Base-by-base conservation (phyloP, 176 grass and related monocot species). In the Typha latifolia region DNA sequence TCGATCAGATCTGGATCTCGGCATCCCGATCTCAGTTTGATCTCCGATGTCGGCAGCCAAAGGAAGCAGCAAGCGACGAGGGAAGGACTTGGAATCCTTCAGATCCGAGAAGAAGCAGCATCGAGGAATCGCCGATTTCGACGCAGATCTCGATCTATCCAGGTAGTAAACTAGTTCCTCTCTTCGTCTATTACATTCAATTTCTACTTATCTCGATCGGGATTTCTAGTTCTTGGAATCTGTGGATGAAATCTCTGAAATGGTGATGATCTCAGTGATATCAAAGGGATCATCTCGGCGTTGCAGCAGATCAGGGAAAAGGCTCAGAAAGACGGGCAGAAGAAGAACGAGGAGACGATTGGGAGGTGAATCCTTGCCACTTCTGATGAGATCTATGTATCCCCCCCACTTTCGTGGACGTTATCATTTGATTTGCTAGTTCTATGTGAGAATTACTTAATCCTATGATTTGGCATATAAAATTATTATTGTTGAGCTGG, bases 341-440 rank as follows among this genome's bases (percentile, higher is more conserved):
- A 86, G 82, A 89, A 89, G 74, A 94, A 72, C 11, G 82, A 84
- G 75, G 85, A 89, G 62, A 80, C 82, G 53, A 85, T 94, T 70
- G 84, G 79, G 61, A 89, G 90, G 85, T 95, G 69, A 84, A 74
- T 62, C 12, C 51, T 6, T 82, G 23, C 43, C 11, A 14, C 1
- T 32, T 74, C n/a, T 62, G 12, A 14, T 71, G 59, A 11, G 6
- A 48, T 12, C 32, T 16, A 53, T 2, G 4, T 31, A 47, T 47
- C 62, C 61, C 21, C 16, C 12, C 32, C 8, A 23, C 16, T 14
- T 81, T 21, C 61, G 66, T 62, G 49, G 32, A 10, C 43, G 14
- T 19, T n/a, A 61, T 7, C 67, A 3, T 49, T 69, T 69, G 27
- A 49, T 18, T 18, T 32, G 62, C 14, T 50, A 12, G 15, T 5